Conservation (phyloP, 768 basidiomycete species). For the Pleurotus ostreatus region DNA sequence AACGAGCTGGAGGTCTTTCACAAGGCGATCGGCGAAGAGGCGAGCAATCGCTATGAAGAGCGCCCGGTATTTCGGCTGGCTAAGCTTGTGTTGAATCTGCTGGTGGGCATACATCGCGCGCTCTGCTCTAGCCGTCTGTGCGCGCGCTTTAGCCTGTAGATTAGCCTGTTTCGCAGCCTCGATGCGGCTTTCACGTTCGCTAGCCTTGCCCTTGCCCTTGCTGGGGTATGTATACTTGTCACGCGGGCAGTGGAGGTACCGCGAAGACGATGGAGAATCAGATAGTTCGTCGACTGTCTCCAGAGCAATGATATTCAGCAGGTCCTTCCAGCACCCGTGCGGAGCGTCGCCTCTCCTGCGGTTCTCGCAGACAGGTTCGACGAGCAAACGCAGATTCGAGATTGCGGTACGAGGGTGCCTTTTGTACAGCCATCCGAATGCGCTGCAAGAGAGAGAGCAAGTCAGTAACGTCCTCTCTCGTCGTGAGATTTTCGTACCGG, state of each 20-base stretch:
- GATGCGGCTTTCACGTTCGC: conserved; percentile 19
- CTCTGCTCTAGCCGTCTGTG: conserved; percentile 20
- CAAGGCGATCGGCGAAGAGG: conserved; percentile 51
- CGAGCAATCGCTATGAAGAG: conserved; percentile 62
- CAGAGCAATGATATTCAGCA: conserved; percentile 64
- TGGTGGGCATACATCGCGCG: conserved; percentile 24
- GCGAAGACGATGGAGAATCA: conserved; percentile 13
- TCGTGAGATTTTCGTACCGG: conserved; percentile 22
- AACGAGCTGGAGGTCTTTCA: conserved; percentile 42
- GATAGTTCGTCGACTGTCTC: conserved; percentile 50
- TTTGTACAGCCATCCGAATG: conserved; percentile 66
- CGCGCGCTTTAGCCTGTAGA: conserved; percentile 16
- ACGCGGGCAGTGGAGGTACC: conserved; percentile 23
- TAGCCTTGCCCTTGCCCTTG: conserved; percentile 7
- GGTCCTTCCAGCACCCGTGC: conserved; percentile 77
- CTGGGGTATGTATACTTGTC: conserved; percentile 11
- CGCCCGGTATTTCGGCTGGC: conserved; percentile 50
- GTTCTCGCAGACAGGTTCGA: conserved; percentile 44
- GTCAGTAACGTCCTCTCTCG: not conserved
- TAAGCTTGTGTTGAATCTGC: conserved; percentile 36
- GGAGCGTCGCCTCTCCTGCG: conserved; percentile 21
- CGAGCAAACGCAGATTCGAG: conserved; percentile 49
- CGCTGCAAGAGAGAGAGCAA: conserved; percentile 21
- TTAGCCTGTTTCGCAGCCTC: conserved; percentile 14
- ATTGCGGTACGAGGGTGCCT: conserved; percentile 71